These are phyloP conservation scores for Fusarium sterilihyphosum DNA, from an alignment of 2,329 filamentous ascomycete species.

Conservation along the genomic window DNA sequence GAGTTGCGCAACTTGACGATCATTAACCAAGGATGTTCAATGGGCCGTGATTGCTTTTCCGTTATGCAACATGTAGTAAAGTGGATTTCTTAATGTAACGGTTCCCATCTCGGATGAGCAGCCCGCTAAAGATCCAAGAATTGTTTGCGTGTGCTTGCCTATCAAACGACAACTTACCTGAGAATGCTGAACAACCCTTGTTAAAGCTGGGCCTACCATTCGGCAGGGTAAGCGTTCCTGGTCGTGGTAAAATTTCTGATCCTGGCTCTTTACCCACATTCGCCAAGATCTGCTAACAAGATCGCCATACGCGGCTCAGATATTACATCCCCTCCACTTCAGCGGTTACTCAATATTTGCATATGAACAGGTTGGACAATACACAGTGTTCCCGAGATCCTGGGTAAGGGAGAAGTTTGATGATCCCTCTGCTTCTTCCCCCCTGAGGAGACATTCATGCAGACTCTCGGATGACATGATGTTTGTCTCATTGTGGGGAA, in stretches of 20 bases:
- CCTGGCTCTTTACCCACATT: background rate
- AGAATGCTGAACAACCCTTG: background rate
- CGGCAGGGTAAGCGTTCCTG: background rate
- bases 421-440: background rate
- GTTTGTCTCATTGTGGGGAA: background rate
- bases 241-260: background rate
- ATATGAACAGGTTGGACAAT: background rate
- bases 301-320: background rate
- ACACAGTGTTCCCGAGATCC: background rate
- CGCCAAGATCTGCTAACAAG: background rate
- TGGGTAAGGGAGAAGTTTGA: background rate
- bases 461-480: background rate
- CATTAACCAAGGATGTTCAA: slow-evolving; percentile 4
- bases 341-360: background rate
- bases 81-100: background rate
- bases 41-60: slow-evolving; percentile 9
- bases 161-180: background rate
- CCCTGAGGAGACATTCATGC: background rate
- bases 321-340: background rate
- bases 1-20: background rate
- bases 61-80: background rate
- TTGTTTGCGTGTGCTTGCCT: background rate
- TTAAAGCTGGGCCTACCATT: background rate
- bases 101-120: background rate
- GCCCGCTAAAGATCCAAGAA: background rate